Percentiles rank a stretch among this genome's conserved stretches.
Conservation (phyloP, 805 yeast species). For the Kuraishia borneana region DNA sequence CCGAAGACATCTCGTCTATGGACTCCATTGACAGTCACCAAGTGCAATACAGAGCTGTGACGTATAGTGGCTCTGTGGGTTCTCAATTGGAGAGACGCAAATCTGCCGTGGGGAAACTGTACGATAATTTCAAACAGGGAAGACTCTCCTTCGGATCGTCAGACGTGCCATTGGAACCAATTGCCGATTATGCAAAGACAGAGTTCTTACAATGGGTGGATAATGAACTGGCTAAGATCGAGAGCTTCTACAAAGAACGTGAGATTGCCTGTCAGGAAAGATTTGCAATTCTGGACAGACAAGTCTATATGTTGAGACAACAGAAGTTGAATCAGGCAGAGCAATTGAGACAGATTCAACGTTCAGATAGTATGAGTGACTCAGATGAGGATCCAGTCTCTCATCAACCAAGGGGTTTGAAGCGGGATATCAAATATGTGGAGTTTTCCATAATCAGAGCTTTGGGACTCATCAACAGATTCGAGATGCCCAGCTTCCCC, state of each 20-base stretch:
- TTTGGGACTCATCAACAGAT: slow-evolving; percentile 14
- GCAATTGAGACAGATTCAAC: slow-evolving; percentile 2
- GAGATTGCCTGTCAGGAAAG: slow-evolving; percentile 53
- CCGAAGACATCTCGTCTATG: background rate
- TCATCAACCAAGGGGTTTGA: background rate
- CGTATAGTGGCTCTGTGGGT: background rate
- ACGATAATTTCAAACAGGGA: slow-evolving; percentile 1
- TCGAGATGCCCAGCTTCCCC: slow-evolving; percentile 31
- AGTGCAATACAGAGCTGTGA: background rate
- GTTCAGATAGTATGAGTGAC: background rate
- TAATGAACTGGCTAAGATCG: slow-evolving; percentile 45
- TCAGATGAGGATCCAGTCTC: background rate
- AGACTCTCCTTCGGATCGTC: slow-evolving; percentile 1
- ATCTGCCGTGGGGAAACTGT: background rate
- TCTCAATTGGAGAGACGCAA: background rate
- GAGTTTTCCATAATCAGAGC: background rate
- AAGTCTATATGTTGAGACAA: slow-evolving; percentile 50
- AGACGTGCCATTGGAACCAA: slow-evolving; percentile 2
- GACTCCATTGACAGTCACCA: background rate
- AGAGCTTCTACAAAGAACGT: slow-evolving; percentile 44
- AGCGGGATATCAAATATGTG: background rate
- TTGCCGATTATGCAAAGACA: slow-evolving; percentile 24
- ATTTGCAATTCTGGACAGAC: slow-evolving; percentile 54
- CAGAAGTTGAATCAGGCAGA: no score
- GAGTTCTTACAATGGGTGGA: slow-evolving; percentile 64